Conservation (phyloP, 257 asterid species). For the Capsicum pubescens region DNA sequence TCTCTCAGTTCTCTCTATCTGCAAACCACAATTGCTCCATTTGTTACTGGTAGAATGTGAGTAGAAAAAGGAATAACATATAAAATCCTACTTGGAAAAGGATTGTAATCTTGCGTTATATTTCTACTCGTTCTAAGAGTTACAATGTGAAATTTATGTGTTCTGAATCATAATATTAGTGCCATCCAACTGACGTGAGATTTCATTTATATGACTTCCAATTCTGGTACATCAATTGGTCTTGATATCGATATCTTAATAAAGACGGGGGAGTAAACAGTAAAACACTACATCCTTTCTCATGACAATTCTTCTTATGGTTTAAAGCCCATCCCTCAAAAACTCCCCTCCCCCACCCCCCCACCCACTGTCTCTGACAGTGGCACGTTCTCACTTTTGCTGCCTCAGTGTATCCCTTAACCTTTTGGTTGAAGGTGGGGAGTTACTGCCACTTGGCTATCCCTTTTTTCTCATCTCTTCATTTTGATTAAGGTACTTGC, state of each 20-base stretch:
- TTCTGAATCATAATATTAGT: slow-evolving; percentile 3
- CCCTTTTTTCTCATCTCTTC: slow-evolving; percentile 4
- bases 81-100: no score
- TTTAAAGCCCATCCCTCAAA: not conserved
- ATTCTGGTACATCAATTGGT: not conserved
- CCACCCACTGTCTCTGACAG: not conserved
- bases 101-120: no score
- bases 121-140: no score
- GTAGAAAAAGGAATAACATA: no score
- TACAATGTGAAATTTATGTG: not conserved
- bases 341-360: not conserved
- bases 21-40: not conserved
- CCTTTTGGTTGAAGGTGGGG: slow-evolving; percentile 16
- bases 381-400: not conserved
- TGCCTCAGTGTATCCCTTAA: not conserved
- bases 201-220: not conserved
- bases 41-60: not conserved
- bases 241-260: slow-evolving; percentile 17
- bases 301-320: slow-evolving; percentile 13
- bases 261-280: not conserved
- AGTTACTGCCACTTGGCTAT: not conserved
- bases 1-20: slow-evolving; percentile 21
- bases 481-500: slow-evolving; percentile 8
- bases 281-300: not conserved
- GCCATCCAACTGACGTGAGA: slow-evolving; percentile 19